Base-by-base conservation (phyloP, 73 alveolate species). In the Paramecium sonneborni region DNA sequence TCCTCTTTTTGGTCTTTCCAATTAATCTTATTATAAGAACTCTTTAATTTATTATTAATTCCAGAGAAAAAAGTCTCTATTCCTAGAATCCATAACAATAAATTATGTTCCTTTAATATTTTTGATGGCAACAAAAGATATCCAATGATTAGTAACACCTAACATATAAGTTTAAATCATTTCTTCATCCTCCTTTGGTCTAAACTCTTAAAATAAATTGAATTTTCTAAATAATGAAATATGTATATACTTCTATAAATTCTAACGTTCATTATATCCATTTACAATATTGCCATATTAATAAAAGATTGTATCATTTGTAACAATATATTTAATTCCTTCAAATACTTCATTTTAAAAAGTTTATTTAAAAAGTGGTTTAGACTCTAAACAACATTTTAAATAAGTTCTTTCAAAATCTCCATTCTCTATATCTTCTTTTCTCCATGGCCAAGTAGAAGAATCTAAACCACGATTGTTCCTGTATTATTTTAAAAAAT, bases 271-370 rank as follows among this genome's bases (percentile, higher is more conserved):
- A 79, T 79, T 43, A 28, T 20, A 79, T 12, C 76, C 69, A 79
- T 79, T 79, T 2, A 79, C 90, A 20, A 79, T 44, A 79, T 79
- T 79, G 37, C 90, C 90, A 79, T 79, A 79, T 79, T 79, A 79
- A 79, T 30, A 79, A 37, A 79, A 79, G n/a, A 79, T 46, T n/a
- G 44, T 46, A 43, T 79, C 72, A 44, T 41, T 30, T 1, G 74
- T 30, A 46, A 79, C 72, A 2, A 9, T 8, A 41, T 79, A 79
- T 12, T 79, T 79, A 12, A 79, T 46, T 43, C 74, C 74, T 0
- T 79, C 55, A 26, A 79, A 39, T 6, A 79, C 52, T 41, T 79
- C 90, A 79, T 21, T 24, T 43, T 20, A 39, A 43, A 79, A 79
- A 20, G 76, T 79, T 21, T 21, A 37, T 79, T 79, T 79, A 44